Conservation (phyloP, 1,139 yeast genomes). For the Meyerozyma sp. region DNA sequence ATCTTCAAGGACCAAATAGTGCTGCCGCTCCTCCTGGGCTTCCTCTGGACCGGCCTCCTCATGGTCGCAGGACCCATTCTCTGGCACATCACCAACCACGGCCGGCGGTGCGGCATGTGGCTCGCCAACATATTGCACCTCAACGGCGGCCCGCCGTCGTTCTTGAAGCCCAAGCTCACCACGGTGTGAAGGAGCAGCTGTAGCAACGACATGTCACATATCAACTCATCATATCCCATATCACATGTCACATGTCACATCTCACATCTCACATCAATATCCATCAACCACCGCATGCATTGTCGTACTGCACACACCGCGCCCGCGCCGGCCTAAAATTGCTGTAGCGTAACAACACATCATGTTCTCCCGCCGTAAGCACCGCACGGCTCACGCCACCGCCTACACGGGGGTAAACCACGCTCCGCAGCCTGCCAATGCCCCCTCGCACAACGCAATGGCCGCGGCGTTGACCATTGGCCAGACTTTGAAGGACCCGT, state of each 20-base stretch:
- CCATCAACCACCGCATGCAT: too few species aligned
- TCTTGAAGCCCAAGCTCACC: background rate
- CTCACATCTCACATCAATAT: too few species aligned
- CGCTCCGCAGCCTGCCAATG: constrained; percentile 24
- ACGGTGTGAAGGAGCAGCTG: too few species aligned
- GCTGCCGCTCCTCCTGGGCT: constrained; percentile 58
- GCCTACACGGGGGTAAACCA: constrained; percentile 46
- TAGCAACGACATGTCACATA: too few species aligned
- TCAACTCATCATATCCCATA: too few species aligned
- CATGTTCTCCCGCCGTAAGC: constrained; percentile 34
- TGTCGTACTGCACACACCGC: background rate
- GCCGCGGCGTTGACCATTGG: constrained; percentile 48
- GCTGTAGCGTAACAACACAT: background rate
- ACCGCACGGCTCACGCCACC: constrained; percentile 26
- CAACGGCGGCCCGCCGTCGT: background rate
- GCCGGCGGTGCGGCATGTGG: constrained; percentile 28
- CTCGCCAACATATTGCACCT: constrained; percentile 10
- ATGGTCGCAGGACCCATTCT: constrained; percentile 27
- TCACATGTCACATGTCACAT: too few species aligned
- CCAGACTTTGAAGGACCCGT: constrained; percentile 16
- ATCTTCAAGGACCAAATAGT: constrained; percentile 57
- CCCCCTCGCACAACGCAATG: constrained; percentile 37
- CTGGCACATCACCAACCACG: constrained; percentile 20
- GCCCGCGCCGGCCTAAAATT: background rate
- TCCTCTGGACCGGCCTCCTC: constrained; percentile 34